Evolutionary conservation across 1,284 basidiomycete genomes (phyloP).

Genomic region (Fomitiporia mediterranea): DNA sequence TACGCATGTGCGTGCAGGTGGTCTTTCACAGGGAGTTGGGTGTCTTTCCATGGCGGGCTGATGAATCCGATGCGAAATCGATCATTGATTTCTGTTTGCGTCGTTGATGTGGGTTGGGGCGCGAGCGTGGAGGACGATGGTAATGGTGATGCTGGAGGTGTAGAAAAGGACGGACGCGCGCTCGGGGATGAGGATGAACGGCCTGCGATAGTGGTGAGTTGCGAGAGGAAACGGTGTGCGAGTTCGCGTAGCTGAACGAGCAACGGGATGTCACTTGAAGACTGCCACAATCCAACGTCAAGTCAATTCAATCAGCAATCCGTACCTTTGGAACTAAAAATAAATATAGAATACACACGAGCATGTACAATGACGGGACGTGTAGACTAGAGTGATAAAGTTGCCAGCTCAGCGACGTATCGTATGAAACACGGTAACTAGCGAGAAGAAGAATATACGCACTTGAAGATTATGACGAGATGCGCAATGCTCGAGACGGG

Average conservation of each 20-base stretch:
- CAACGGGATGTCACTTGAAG: conserved; percentile 67
- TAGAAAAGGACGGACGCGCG: conserved; percentile 27
- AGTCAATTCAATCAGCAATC: not conserved
- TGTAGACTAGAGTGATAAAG: conserved; percentile 46
- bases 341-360: conserved; percentile 41
- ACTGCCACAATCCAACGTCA: conserved; percentile 35
- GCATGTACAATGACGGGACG: conserved; percentile 68
- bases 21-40: conserved; percentile 70
- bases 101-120: not conserved
- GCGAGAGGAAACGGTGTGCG: conserved; percentile 49
- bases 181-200: conserved; percentile 28
- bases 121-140: conserved; percentile 24
- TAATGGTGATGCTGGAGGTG: conserved; percentile 29
- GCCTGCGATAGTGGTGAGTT: conserved; percentile 39
- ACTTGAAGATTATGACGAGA: conserved; percentile 72
- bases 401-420: not conserved
- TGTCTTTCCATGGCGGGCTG: conserved; percentile 67
- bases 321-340: too few relatives aligned
- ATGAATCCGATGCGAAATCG: conserved; percentile 67
- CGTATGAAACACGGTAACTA: not conserved
- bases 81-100: conserved; percentile 22
- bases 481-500: conserved; percentile 68
- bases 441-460: too few relatives aligned
- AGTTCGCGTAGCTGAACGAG: conserved; percentile 59
- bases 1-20: conserved; percentile 74